These are phyloP conservation scores for Oidium heveae DNA, from an alignment of 2,329 filamentous ascomycete species.

Conservation along the genomic window DNA sequence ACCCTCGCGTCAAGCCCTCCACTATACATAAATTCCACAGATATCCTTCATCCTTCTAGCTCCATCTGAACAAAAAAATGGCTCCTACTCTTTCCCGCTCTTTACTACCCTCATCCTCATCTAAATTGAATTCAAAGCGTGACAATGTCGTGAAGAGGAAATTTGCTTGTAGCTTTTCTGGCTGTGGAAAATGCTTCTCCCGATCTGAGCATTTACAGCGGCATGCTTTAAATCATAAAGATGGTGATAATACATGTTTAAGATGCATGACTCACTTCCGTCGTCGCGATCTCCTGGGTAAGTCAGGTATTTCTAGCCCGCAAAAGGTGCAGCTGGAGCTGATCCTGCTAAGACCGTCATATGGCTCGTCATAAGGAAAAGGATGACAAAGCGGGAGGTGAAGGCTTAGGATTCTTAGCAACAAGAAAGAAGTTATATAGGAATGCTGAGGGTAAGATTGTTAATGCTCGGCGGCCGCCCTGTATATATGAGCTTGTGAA, in stretches of 20 bases:
- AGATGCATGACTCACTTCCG: constrained; percentile 30
- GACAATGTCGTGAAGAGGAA: constrained; percentile 11
- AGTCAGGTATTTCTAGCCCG: constrained; percentile 6
- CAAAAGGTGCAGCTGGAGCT: background rate
- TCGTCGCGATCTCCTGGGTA: constrained; percentile 27
- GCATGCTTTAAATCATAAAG: constrained; percentile 24
- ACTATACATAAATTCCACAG: constrained; percentile 4
- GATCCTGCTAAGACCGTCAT: constrained; percentile 22
- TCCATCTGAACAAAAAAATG: background rate
- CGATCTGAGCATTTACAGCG: constrained; percentile 25
- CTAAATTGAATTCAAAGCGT: constrained; percentile 7
- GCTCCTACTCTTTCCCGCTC: background rate
- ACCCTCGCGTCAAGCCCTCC: background rate
- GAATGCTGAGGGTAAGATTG: constrained; percentile 20
- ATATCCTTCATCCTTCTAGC: too few relatives aligned
- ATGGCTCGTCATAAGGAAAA: constrained; percentile 22
- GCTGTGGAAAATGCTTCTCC: constrained; percentile 22
- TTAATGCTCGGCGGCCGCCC: constrained; percentile 17
- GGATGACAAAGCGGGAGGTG: constrained; percentile 23
- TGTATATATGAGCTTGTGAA: constrained; percentile 10
- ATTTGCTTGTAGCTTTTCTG: constrained; percentile 17
- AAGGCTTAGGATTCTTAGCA: constrained; percentile 20
- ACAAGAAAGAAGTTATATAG: constrained; percentile 25
- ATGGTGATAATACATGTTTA: constrained; percentile 23
- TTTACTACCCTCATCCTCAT: constrained; percentile 10